phyloP scores from a whole-genome alignment of 768 basidiomycete species.

The Termitomyces sp. region DNA sequence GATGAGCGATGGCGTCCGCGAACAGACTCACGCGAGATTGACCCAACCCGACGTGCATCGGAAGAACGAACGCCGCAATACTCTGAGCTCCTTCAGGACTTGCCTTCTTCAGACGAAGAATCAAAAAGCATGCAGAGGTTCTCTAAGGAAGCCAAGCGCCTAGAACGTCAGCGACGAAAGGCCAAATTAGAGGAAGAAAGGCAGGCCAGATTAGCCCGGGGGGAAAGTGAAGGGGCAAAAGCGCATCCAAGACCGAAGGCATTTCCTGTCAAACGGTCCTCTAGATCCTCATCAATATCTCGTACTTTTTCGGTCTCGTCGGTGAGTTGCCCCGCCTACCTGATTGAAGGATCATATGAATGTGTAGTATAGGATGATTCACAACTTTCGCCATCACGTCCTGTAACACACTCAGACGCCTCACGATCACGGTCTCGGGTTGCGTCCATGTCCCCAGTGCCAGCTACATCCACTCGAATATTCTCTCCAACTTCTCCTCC shows the following conservation, averaged over 20 bases:
- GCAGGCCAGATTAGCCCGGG: background rate
- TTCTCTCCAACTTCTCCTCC: background rate
- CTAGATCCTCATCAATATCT: background rate
- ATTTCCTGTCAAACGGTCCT: constrained; percentile 14
- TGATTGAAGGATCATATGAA: background rate
- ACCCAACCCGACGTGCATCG: background rate
- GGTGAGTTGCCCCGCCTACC: background rate
- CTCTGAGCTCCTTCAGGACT: constrained; percentile 29
- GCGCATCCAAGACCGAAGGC: constrained; percentile 13
- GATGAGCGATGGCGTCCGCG: background rate
- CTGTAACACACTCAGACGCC: background rate
- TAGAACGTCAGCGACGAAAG: constrained; percentile 3
- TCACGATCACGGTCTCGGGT: background rate
- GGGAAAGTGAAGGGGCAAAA: constrained; percentile 12
- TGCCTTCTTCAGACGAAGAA: constrained; percentile 37
- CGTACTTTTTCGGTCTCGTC: background rate
- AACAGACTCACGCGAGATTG: background rate
- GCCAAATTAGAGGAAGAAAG: background rate
- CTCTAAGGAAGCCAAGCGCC: constrained; percentile 25
- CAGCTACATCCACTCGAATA: background rate
- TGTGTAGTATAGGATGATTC: background rate
- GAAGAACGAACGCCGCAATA: constrained; percentile 16
- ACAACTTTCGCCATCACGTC: background rate
- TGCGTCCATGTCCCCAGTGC: background rate
- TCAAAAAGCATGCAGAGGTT: constrained; percentile 22